phyloP scores from a whole-genome alignment of 225 moss, liverwort and hornwort genomes.

The Pseudoscleropodium purum region DNA sequence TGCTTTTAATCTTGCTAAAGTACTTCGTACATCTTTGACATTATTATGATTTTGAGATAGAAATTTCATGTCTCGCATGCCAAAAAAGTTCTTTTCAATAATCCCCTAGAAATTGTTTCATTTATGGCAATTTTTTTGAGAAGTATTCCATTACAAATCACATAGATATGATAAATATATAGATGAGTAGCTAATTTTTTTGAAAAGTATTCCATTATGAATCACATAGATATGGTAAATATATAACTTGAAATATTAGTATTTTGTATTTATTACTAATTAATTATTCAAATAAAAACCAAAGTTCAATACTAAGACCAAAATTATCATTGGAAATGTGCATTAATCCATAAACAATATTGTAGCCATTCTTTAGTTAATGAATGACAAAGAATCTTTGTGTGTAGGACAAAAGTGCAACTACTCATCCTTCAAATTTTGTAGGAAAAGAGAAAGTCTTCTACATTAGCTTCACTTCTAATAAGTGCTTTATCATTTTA shows the following conservation, averaged over 20 bases:
- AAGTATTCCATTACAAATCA: too few relatives aligned
- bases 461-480: too few relatives aligned
- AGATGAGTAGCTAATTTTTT: neutral
- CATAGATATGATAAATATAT: too few relatives aligned
- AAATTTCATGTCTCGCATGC: neutral
- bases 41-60: neutral
- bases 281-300: neutral
- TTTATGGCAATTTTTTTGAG: too few relatives aligned
- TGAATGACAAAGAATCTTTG: too few relatives aligned
- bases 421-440: too few relatives aligned
- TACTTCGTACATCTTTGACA: too few relatives aligned
- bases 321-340: neutral
- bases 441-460: too few relatives aligned
- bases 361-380: too few relatives aligned
- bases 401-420: too few relatives aligned
- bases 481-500: too few relatives aligned
- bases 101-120: accelerated
- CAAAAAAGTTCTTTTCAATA: neutral
- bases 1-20: neutral
- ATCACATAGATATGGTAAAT: neutral
- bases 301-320: neutral
- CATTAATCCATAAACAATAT: neutral
- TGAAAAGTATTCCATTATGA: too few relatives aligned
- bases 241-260: neutral
- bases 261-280: neutral